Evolutionary conservation across 75 land plant species (phyloP), one percentile per base, ranked within the genome.

Genomic region (Ceratopteris richardii): DNA sequence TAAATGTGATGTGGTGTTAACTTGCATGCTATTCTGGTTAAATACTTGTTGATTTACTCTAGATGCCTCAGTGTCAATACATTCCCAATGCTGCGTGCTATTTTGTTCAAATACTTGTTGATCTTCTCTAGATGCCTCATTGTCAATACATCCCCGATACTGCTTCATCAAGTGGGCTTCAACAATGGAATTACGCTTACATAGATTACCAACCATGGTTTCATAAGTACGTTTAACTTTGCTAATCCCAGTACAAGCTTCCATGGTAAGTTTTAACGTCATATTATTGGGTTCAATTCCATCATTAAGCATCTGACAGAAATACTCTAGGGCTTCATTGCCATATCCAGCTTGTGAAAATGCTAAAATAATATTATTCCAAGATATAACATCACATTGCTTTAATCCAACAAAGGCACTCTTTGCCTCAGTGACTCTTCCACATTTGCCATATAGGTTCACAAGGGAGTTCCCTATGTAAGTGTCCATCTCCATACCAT

Each of bases 311-410:
- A 82, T 86, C 31, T 71, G 33, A 50, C 68, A 17, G 51, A 73
- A 86, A 24, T 79, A 16, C 18, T 61, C 24, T 0, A 77, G 19
- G 16, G 90, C 80, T 52, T 77, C 76, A 3, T 39, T 67, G 1
- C 58, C 72, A 58, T 47, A 30, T 17, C 84, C 84, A 51, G 74
- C 71, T 24, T 78, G 74, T 10, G 80, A 79, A 59, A 63, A 73
- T 7, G 82, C 89, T 37, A 39, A 44, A 31, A 85, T 85, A 72
- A 85, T 75, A 9, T 85, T 47, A 58, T 81, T 85, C 89, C 89
- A 85, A 20, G 75, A 68, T 29, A 81, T 66, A 52, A 61, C 44
- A 64, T 78, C 83, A 40, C 64, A 69, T 21, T 37, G 54, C n/a
- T 24, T 9, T 62, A 73, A 64, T 30, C 56, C 24, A 0, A 0